phyloP scores from a whole-genome alignment of 1,284 basidiomycete genomes.

The Ustilago vetiveriae region DNA sequence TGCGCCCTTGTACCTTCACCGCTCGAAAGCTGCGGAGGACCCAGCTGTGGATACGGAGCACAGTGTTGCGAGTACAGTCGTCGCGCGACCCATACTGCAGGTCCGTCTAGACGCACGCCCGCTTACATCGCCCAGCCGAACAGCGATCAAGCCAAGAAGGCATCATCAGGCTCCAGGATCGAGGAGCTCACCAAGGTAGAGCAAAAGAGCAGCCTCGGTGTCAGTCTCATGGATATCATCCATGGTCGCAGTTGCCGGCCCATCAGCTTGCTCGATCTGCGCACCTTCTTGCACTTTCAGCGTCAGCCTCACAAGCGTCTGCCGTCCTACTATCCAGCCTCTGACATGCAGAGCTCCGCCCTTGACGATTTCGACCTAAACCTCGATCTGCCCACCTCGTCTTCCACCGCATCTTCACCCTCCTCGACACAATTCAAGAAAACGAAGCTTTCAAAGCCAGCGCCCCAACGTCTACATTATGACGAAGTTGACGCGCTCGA shows the following conservation, averaged over 20 bases:
- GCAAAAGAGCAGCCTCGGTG: conserved; percentile 26
- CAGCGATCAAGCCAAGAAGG: not conserved
- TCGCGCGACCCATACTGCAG: conserved; percentile 17
- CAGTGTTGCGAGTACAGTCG: conserved; percentile 48
- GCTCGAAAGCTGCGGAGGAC: conserved; percentile 27
- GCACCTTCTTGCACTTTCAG: conserved; percentile 35
- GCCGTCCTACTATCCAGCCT: conserved; percentile 33
- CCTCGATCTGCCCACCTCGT: conserved; percentile 14
- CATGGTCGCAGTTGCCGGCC: conserved; percentile 54
- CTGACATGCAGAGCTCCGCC: conserved; percentile 30
- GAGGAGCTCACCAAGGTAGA: conserved; percentile 19
- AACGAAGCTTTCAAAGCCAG: conserved; percentile 2
- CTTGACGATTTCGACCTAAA: conserved; percentile 32
- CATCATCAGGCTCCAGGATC: conserved; percentile 10
- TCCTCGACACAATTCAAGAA: conserved; percentile 6
- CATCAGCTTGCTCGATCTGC: conserved; percentile 43
- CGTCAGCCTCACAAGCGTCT: conserved; percentile 32
- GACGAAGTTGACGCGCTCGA: conserved; percentile 56
- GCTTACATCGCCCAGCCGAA: conserved; percentile 7
- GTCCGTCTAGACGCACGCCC: conserved; percentile 5
- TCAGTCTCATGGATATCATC: conserved; percentile 55
- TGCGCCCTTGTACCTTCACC: conserved; percentile 4
- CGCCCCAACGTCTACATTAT: conserved; percentile 12
- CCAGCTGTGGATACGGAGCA: conserved; percentile 45
- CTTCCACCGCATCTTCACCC: conserved; percentile 5